Evolutionary conservation across 192 early-diverging fungal genomes (phyloP), one percentile per base, ranked within the genome.

Genomic region (Coemansia umbellata): DNA sequence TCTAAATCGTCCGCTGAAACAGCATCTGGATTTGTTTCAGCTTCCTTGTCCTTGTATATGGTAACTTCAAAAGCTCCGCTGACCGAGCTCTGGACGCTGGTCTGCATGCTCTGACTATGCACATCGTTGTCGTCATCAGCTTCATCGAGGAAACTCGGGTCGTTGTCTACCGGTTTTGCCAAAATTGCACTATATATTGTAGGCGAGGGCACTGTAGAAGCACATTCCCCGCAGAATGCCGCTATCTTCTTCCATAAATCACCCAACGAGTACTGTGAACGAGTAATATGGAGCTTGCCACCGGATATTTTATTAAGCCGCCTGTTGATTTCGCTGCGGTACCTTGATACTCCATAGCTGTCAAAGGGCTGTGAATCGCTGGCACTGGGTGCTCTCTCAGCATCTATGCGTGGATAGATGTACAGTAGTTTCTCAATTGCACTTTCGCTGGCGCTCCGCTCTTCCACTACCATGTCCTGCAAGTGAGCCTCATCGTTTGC

Each of bases 241-340:
- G 45, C 35, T 17, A 55, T 39, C 3, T 44, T 43, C 31, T 24
- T 50, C 54, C 60, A 62, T 14, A 68, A 19, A 2, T 18, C 42
- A 6, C 28, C 36, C 27, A 60, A 37, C 4, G 51, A 15, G 23
- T 53, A 75, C 32, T 56, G 72, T 9, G 53, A 31, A 17, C 65
- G 55, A 7, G 65, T 55, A 27, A 47, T 54, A 15, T 58, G 33
- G 49, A 75, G 53, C 35, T 24, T 51, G 24, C 72, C 53, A 6
- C 72, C 72, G 5, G 65, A 63, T 18, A 75, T 40, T 50, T 49
- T 75, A 61, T 50, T 64, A 32, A 75, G 72, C 4, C 72, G 60
- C 31, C 43, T 64, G 27, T 32, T 37, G 13, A 64, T 21, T 24
- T 59, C 64, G 14, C 36, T 24, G 31, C 60, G 65, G 26, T 75